Evolutionary conservation across 139 green algal species (phyloP), one percentile per base, ranked within the genome.

Genomic region (Chlorella sorokiniana): DNA sequence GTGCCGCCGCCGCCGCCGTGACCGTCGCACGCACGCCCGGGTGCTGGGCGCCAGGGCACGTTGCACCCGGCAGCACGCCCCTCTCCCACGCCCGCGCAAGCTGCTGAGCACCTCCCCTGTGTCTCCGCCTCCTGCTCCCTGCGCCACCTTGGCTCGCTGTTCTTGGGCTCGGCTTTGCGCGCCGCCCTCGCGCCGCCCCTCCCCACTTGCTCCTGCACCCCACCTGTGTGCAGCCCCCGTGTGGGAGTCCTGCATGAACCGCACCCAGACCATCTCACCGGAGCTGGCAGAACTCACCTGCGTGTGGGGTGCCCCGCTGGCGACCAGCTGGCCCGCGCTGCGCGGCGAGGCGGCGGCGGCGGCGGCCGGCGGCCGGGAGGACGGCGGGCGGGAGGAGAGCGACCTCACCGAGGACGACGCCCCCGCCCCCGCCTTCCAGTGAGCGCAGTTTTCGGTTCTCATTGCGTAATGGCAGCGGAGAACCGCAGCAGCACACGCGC

Each of bases 241-340:
- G 56, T 65, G 56, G 56, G 56, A 65, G 56, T 65, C 56, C 6
- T 65, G 56, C 23, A 29, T 65, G 56, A 65, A 65, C 56, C 56
- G 56, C 56, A 65, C 56, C 16, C 56, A 65, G 18, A 33, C 56
- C 56, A 65, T 65, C 56, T 10, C 16, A 29, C 56, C 18, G 18
- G 56, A 16, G 18, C 6, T 22, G 6, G 56, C 56, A 10, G 56
- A 65, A 6, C 56, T 65, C 18, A 33, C 56, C 18, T 65, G 56
- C 56, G 56, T 65, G 56, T 65, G 56, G 56, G 23, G n/a, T 31
- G 56, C 56, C 6, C 56, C 56, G 56, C 56, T 65, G 18, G 16
- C 56, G 6, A 65, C 56, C 56, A 65, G 18, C 22, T 65, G 56
- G 56, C 56, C 56, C 22, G 56, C 56, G 18, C 56, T 65, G 56